phyloP scores from a whole-genome alignment of 345 rosid species.

The Pseudoturritis turrita region DNA sequence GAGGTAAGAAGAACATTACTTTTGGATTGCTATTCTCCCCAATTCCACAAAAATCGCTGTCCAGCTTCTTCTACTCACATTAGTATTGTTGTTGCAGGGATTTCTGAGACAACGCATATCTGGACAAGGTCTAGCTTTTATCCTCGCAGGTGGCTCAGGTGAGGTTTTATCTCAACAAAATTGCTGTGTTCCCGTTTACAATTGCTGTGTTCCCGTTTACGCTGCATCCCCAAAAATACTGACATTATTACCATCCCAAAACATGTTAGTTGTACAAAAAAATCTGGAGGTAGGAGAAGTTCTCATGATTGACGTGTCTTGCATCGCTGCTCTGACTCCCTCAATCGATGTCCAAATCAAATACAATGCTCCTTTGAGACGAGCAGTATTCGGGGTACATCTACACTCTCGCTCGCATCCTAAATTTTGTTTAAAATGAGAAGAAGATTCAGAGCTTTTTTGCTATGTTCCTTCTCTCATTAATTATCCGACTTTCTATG shows the following conservation, averaged over 20 bases:
- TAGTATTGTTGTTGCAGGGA: constrained; percentile 40
- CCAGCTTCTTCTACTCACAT: constrained; percentile 4
- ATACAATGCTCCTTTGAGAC: constrained; percentile 80
- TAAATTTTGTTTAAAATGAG: not conserved
- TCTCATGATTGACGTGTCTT: constrained; percentile 68
- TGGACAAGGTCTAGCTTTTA: constrained; percentile 96
- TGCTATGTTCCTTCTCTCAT: not conserved
- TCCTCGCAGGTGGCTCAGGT: constrained; percentile 97
- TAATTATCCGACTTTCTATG: not conserved
- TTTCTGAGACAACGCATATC: constrained; percentile 87
- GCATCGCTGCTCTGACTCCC: constrained; percentile 74
- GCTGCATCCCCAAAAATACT: not conserved
- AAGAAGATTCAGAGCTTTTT: not conserved
- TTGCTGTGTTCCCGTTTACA: not conserved
- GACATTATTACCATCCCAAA: constrained; percentile 24
- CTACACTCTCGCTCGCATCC: not conserved
- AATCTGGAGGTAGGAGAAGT: constrained; percentile 86
- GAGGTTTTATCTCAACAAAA: not conserved
- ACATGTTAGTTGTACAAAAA: constrained; percentile 87
- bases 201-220: not conserved
- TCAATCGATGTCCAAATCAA: constrained; percentile 79
- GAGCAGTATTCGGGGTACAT: constrained; percentile 87
- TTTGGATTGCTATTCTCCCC: not conserved
- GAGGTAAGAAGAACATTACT: constrained; percentile 49
- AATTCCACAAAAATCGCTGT: not conserved